A percentile compares a stretch with the other conserved stretches of the same genome.
Evolutionary conservation across 2,329 filamentous ascomycete species (phyloP).

Genomic region (Arthrobotrys sphaeroides): DNA sequence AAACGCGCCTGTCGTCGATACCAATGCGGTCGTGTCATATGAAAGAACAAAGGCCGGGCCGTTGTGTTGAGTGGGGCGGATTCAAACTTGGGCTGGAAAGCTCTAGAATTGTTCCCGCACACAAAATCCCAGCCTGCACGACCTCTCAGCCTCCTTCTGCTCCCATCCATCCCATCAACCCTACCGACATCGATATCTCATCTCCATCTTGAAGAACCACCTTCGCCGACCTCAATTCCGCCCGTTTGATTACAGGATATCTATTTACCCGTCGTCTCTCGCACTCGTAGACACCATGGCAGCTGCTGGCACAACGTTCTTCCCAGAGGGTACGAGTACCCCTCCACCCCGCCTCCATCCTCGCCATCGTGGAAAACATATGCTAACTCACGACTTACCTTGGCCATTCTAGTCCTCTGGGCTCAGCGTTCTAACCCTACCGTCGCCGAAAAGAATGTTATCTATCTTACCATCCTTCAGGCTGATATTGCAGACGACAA

Average conservation of each 20-base stretch:
- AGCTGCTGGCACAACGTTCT: slow-evolving; percentile 2
- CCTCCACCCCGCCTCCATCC: not conserved
- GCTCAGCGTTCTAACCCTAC: slow-evolving; percentile 88
- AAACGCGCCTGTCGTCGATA: too few relatives aligned
- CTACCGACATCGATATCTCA: slow-evolving; percentile 9
- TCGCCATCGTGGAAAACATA: not conserved
- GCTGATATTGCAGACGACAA: slow-evolving; percentile 80
- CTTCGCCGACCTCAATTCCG: not conserved
- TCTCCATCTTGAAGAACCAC: not conserved
- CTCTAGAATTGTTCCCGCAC: slow-evolving; percentile 37
- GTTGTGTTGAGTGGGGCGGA: slow-evolving; percentile 38
- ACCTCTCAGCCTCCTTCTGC: slow-evolving; percentile 15
- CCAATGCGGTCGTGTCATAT: too few relatives aligned
- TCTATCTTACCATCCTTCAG: slow-evolving; percentile 91
- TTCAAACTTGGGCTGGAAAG: slow-evolving; percentile 38
- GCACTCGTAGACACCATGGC: not conserved
- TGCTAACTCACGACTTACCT: slow-evolving; percentile 3
- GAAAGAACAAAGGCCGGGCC: not conserved
- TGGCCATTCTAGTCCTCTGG: slow-evolving; percentile 85
- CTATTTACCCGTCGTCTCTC: too few relatives aligned
- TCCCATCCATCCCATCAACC: slow-evolving; percentile 27
- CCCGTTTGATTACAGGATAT: not conserved
- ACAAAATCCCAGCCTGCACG: slow-evolving; percentile 13
- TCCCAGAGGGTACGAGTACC: slow-evolving; percentile 29
- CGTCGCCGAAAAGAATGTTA: slow-evolving; percentile 87